A percentile compares a stretch with the other conserved stretches of the same genome.
Conservation (phyloP, 352 stramenopile genomes). For the Phytophthora tubulina region DNA sequence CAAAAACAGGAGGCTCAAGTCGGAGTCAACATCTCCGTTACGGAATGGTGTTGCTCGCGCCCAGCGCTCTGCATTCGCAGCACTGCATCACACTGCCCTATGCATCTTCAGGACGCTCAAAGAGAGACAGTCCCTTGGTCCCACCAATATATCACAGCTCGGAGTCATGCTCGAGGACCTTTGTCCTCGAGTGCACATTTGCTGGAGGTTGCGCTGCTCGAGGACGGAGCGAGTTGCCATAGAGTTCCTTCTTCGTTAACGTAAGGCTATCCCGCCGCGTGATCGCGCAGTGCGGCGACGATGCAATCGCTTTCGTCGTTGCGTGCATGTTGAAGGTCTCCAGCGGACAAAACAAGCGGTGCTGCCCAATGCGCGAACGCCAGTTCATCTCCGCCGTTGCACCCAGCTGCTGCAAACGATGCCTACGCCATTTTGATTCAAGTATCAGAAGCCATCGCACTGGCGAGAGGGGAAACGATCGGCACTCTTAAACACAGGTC, state of each 20-base stretch:
- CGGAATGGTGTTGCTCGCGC: neutral
- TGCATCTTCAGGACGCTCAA: slow-evolving; percentile 26
- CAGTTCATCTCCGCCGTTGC: slow-evolving; percentile 16
- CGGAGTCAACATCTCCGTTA: neutral
- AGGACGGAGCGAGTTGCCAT: slow-evolving; percentile 35
- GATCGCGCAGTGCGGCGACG: slow-evolving; percentile 1
- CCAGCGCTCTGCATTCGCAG: neutral
- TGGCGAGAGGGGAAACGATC: neutral
- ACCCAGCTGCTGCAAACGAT: slow-evolving; percentile 8
- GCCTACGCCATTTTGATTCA: slow-evolving; percentile 6
- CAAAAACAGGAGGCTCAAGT: slow-evolving; percentile 6
- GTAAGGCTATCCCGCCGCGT: slow-evolving; percentile 26
- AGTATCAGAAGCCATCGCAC: slow-evolving; percentile 9
- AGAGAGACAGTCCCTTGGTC: slow-evolving; percentile 39
- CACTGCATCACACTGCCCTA: neutral
- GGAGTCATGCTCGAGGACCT: neutral
- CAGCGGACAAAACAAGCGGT: neutral
- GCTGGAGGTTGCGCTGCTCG: neutral
- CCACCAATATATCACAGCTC: slow-evolving; percentile 28
- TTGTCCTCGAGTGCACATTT: slow-evolving; percentile 13
- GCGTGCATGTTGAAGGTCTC: slow-evolving; percentile 15
- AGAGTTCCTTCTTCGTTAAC: slow-evolving; percentile 30
- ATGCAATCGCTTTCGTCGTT: slow-evolving; percentile 13
- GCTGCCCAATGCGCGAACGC: neutral
- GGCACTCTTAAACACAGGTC: no score